Conservation (phyloP, 768 basidiomycete genomes). For the Trametes elegans region DNA sequence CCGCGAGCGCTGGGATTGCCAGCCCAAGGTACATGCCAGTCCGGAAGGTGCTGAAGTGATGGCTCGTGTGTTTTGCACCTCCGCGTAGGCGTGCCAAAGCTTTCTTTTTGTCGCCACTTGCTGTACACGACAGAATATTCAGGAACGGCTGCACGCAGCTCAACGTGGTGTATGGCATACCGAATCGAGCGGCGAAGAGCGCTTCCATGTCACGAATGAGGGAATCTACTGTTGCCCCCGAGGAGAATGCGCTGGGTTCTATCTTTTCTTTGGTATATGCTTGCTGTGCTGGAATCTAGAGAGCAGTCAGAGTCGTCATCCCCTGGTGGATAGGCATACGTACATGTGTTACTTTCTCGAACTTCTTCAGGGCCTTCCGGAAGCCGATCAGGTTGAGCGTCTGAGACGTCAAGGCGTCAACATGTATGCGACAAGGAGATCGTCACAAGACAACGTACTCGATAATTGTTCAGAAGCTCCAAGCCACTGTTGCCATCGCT, state of each 20-base stretch:
- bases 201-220: conserved; percentile 79
- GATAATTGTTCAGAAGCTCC: conserved; percentile 86
- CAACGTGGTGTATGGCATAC: conserved; percentile 40
- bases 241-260: conserved; percentile 64
- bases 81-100: conserved; percentile 68
- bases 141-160: background rate
- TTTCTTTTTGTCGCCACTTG: conserved; percentile 72
- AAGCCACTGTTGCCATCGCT: conserved; percentile 49
- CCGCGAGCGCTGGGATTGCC: conserved; percentile 63
- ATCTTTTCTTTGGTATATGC: conserved; percentile 83
- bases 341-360: conserved; percentile 76
- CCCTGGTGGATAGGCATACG: background rate
- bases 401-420: background rate
- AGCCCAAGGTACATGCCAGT: conserved; percentile 73
- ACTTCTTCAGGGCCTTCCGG: conserved; percentile 82
- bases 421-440: background rate
- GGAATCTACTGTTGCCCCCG: conserved; percentile 52
- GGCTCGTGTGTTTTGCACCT: conserved; percentile 46
- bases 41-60: conserved; percentile 71
- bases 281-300: conserved; percentile 66
- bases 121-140: conserved; percentile 36
- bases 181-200: conserved; percentile 72
- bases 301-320: background rate
- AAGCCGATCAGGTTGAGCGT: conserved; percentile 78
- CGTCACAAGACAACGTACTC: conserved; percentile 44